Conservation (phyloP, 352 stramenopile species). For the Globisporangium takayamanum region DNA sequence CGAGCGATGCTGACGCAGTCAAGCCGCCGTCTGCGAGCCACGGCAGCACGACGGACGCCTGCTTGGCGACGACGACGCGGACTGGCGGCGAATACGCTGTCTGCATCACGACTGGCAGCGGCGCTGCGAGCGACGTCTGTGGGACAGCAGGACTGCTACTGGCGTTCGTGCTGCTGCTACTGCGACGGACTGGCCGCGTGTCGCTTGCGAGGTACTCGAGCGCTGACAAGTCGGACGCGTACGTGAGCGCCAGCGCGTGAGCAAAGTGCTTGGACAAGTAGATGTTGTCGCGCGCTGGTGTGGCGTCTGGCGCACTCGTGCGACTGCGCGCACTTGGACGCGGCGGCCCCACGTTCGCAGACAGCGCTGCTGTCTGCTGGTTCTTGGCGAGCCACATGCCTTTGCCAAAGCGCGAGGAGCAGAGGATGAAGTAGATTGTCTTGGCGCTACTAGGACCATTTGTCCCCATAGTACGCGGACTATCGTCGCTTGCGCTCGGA, state of each 20-base stretch:
- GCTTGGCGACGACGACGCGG: slow-evolving; percentile 21
- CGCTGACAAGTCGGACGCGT: slow-evolving; percentile 58
- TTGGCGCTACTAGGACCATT: background rate
- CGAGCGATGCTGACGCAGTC: background rate
- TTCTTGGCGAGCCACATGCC: slow-evolving; percentile 73
- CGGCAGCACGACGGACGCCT: slow-evolving; percentile 28
- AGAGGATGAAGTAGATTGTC: slow-evolving; percentile 66
- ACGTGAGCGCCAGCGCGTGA: slow-evolving; percentile 53
- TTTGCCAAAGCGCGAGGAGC: slow-evolving; percentile 72
- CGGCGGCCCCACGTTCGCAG: slow-evolving; percentile 7
- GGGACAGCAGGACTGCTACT: too few relatives aligned
- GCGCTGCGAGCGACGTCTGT: background rate
- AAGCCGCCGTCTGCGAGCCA: slow-evolving; percentile 33
- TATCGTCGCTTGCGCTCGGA: slow-evolving; percentile 13
- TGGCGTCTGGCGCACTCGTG: background rate
- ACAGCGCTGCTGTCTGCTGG: slow-evolving; percentile 7
- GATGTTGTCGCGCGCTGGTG: slow-evolving; percentile 19
- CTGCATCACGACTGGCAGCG: slow-evolving; percentile 13
- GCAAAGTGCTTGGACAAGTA: slow-evolving; percentile 73
- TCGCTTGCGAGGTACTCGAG: slow-evolving; percentile 24
- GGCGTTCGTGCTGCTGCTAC: background rate
- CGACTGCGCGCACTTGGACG: background rate
- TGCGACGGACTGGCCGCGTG: background rate
- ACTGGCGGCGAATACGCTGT: slow-evolving; percentile 39
- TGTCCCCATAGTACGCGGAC: background rate